Conservation (phyloP, 2,329 filamentous ascomycete genomes). For the Myriangium duriaei region DNA sequence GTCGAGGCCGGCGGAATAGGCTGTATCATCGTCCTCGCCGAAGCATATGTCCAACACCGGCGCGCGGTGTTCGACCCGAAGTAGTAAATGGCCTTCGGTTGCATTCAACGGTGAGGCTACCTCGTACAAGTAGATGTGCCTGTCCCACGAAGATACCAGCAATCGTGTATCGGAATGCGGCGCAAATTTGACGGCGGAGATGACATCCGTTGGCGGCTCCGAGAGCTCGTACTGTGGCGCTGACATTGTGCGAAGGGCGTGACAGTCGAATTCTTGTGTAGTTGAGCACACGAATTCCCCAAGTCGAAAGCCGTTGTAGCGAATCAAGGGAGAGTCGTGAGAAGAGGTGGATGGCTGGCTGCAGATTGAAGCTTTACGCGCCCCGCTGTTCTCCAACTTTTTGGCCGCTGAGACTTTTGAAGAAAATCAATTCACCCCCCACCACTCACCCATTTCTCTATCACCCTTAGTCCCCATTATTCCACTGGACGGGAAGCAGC, state of each 20-base stretch:
- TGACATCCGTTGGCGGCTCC: conserved; percentile 71
- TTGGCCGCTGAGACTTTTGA: too few relatives aligned
- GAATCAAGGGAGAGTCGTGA: too few relatives aligned
- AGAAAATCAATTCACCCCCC: too few relatives aligned
- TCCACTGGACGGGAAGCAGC: too few relatives aligned
- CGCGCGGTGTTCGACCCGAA: conserved; percentile 66
- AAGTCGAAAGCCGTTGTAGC: too few relatives aligned
- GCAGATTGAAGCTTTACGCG: too few relatives aligned
- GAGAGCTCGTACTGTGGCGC: conserved; percentile 46
- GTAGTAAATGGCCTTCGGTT: conserved; percentile 49
- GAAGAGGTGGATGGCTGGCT: too few relatives aligned
- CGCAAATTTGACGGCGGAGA: conserved; percentile 78
- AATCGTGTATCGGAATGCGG: conserved; percentile 61
- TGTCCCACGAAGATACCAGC: conserved; percentile 92
- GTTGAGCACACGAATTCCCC: too few relatives aligned
- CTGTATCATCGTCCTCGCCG: conserved; percentile 66
- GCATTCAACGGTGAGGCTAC: conserved; percentile 35
- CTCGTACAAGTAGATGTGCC: conserved; percentile 81
- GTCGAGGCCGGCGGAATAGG: conserved; percentile 79
- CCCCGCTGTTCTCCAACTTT: too few relatives aligned
- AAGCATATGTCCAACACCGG: conserved; percentile 90
- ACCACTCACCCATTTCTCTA: too few relatives aligned
- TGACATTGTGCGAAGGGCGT: neutral
- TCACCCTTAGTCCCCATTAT: too few relatives aligned
- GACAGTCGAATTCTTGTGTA: too few relatives aligned